A percentile compares a stretch with the other conserved stretches of the same genome.
phyloP scores from a whole-genome alignment of 2,329 filamentous ascomycete genomes.

The Microdochium nivale region DNA sequence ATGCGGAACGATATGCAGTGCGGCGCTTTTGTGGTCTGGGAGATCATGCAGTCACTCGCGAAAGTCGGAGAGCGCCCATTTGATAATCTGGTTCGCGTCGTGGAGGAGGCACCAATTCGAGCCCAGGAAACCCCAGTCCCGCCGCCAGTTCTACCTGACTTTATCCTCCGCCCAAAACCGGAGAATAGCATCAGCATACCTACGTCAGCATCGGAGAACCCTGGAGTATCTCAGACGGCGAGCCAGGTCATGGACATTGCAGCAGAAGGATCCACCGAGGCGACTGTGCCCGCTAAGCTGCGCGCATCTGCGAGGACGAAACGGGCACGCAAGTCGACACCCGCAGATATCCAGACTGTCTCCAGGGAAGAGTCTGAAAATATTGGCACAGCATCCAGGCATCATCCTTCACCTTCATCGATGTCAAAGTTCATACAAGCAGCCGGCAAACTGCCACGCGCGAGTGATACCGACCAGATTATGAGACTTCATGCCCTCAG shows the following conservation, averaged over 20 bases:
- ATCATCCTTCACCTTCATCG: background rate
- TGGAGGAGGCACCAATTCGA: conserved; percentile 24
- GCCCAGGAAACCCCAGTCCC: conserved; percentile 19
- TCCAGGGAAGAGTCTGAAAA: background rate
- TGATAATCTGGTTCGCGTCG: conserved; percentile 11
- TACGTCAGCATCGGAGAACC: too few species aligned
- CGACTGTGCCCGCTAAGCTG: conserved; percentile 2
- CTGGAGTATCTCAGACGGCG: too few species aligned
- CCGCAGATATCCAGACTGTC: conserved; percentile 3
- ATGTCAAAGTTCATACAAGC: background rate
- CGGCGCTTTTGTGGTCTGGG: conserved; percentile 20
- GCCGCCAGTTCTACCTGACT: conserved; percentile 4
- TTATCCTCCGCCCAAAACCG: conserved; percentile 5
- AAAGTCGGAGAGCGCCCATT: conserved; percentile 20
- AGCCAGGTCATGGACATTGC: background rate
- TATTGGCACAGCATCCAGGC: background rate
- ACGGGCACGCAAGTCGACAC: conserved; percentile 12
- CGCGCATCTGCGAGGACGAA: conserved; percentile 4
- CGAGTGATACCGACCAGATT: background rate
- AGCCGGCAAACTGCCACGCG: background rate
- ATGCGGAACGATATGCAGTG: conserved; percentile 23
- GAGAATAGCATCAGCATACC: background rate
- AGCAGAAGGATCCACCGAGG: background rate
- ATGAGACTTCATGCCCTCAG: background rate
- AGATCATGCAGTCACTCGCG: conserved; percentile 21